A percentile compares a stretch with the other conserved stretches of the same genome.
Evolutionary conservation across 352 stramenopile genomes (phyloP).

Genomic region (Phytophthora hibernalis): DNA sequence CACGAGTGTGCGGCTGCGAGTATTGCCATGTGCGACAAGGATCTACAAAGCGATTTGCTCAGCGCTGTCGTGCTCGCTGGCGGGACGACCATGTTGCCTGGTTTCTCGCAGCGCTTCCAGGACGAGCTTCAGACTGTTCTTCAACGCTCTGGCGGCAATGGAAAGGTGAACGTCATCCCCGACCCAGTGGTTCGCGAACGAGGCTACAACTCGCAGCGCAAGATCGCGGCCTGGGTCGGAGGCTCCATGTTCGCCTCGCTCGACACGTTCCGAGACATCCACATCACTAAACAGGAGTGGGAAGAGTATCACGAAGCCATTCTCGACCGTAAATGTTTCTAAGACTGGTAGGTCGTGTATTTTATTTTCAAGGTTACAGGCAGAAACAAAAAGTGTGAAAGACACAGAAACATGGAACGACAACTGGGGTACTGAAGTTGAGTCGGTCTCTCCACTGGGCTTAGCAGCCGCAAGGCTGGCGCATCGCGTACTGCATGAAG

Average conservation of each 20-base stretch:
- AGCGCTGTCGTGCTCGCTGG: constrained; percentile 82
- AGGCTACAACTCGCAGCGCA: constrained; percentile 89
- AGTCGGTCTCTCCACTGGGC: constrained; percentile 5
- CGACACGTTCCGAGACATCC: constrained; percentile 87
- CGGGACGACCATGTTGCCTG: constrained; percentile 86
- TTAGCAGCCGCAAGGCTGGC: constrained; percentile 83
- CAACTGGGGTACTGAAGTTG: constrained; percentile 20
- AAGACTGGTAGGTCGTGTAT: constrained; percentile 20
- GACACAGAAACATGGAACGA: constrained; percentile 40
- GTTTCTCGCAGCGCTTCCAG: constrained; percentile 84
- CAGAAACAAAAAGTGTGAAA: constrained; percentile 27
- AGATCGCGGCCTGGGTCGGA: constrained; percentile 89
- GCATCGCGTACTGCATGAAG: constrained; percentile 91
- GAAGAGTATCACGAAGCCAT: constrained; percentile 91
- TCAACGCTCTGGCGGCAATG: constrained; percentile 20
- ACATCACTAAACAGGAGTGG: constrained; percentile 91
- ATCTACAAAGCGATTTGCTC: constrained; percentile 83
- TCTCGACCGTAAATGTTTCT: constrained; percentile 88
- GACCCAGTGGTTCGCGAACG: constrained; percentile 77
- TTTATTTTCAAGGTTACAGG: constrained; percentile 30
- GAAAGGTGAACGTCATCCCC: constrained; percentile 75
- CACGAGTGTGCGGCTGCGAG: constrained; percentile 87
- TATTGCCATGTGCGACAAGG: constrained; percentile 90
- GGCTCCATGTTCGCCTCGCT: constrained; percentile 91
- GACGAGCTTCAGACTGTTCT: constrained; percentile 58